Percentiles rank a stretch among this genome's conserved stretches.
These are phyloP conservation scores for Alternaria postmessia DNA, from an alignment of 2,329 filamentous ascomycete genomes.

Conservation along the genomic window DNA sequence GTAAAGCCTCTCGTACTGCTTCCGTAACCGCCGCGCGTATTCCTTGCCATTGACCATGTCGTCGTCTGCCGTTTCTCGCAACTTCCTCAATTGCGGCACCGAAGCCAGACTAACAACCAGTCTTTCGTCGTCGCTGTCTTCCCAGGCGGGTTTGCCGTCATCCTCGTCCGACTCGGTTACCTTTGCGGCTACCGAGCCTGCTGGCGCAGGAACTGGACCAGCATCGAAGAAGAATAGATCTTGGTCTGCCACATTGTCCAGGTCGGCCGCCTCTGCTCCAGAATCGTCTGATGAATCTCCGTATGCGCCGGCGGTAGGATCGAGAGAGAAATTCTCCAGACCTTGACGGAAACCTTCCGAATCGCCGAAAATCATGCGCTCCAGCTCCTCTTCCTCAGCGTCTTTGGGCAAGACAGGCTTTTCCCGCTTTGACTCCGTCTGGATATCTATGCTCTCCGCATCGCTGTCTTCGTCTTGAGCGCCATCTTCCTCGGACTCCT, in stretches of 20 bases:
- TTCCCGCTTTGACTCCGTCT: conserved; percentile 33
- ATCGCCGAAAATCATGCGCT: conserved; percentile 88
- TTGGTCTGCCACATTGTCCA: conserved; percentile 76
- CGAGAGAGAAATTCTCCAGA: conserved; percentile 67
- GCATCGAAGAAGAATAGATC: conserved; percentile 88
- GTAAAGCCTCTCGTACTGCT: conserved; percentile 74
- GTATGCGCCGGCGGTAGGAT: conserved; percentile 45
- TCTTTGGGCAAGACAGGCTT: conserved; percentile 69
- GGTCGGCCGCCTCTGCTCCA: conserved; percentile 54
- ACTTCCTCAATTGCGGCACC: conserved; percentile 78
- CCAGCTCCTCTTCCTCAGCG: conserved; percentile 82
- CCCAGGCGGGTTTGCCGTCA: conserved; percentile 72
- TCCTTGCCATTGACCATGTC: conserved; percentile 87
- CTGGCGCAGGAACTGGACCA: conserved; percentile 57
- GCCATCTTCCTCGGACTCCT: conserved; percentile 10
- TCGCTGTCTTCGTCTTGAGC: conserved; percentile 24
- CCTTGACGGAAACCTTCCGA: conserved; percentile 80
- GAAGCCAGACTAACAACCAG: conserved; percentile 82
- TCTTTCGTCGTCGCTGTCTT: conserved; percentile 94
- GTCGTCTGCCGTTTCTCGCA: conserved; percentile 81
- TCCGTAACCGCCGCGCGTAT: conserved; percentile 80
- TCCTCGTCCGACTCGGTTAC: conserved; percentile 51
- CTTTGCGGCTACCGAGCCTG: conserved; percentile 52
- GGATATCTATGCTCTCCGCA: conserved; percentile 31
- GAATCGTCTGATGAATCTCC: conserved; percentile 51